phyloP scores from a whole-genome alignment of 2,329 filamentous ascomycete species.

The Calonectria montana region DNA sequence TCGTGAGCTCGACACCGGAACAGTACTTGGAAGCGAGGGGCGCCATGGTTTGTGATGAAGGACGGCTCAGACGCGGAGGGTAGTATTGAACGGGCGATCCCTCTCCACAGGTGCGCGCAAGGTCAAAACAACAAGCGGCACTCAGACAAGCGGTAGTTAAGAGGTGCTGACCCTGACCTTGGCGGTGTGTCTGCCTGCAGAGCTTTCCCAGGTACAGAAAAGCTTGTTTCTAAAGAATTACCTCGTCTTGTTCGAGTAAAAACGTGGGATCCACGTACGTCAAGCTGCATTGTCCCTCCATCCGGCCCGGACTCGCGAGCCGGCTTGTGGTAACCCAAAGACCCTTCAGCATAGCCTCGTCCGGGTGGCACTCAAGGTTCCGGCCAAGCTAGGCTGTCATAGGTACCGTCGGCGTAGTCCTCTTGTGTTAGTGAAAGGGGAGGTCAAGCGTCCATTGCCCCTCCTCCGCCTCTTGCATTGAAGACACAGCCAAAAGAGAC shows the following conservation, averaged over 20 bases:
- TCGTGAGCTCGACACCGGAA: neutral
- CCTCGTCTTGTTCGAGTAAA: neutral
- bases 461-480: neutral
- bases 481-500: neutral
- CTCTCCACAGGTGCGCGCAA: neutral
- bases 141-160: neutral
- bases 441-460: neutral
- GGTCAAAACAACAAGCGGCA: neutral
- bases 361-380: neutral
- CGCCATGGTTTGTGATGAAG: neutral
- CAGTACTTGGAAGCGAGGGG: neutral
- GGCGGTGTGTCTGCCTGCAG: neutral
- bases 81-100: constrained; percentile 2
- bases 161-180: neutral
- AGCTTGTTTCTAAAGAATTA: constrained; percentile 15
- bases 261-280: neutral
- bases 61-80: neutral
- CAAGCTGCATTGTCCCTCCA: constrained; percentile 1
- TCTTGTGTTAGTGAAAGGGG: neutral
- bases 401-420: neutral
- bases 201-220: neutral
- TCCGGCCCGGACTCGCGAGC: neutral
- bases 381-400: neutral
- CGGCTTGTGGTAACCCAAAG: neutral
- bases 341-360: constrained; percentile 14